These are phyloP conservation scores for Avicennia marina DNA, from an alignment of 257 asterid species.

Conservation along the genomic window DNA sequence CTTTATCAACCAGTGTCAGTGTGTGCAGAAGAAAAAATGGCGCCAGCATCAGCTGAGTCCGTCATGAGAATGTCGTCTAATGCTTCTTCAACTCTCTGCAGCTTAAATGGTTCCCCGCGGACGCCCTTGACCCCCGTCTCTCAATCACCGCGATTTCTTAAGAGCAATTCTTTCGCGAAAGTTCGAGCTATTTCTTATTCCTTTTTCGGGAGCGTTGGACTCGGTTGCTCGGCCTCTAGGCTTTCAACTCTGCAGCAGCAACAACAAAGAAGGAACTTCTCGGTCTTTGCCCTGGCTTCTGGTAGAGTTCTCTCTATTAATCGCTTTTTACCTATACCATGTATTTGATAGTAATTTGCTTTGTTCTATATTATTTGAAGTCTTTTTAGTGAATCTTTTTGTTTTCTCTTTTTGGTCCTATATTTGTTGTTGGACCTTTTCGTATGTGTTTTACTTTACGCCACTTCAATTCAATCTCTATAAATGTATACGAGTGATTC, in stretches of 20 bases:
- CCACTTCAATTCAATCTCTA: too few species aligned
- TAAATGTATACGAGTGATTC: too few species aligned
- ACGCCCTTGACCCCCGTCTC: slow-evolving; percentile 42
- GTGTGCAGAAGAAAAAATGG: slow-evolving; percentile 42
- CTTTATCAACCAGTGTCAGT: too few species aligned
- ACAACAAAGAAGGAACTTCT: slow-evolving; percentile 32
- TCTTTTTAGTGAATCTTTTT: too few species aligned
- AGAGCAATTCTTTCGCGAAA: slow-evolving; percentile 19
- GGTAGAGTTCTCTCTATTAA: slow-evolving; percentile 34
- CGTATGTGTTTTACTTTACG: too few species aligned
- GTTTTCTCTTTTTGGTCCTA: too few species aligned
- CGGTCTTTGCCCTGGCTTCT: slow-evolving; percentile 73
- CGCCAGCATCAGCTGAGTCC: slow-evolving; percentile 51
- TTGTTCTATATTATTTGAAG: too few species aligned
- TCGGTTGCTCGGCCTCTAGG: slow-evolving; percentile 31
- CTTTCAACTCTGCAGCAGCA: slow-evolving; percentile 32
- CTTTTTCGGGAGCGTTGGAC: slow-evolving; percentile 39
- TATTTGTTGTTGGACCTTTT: too few species aligned
- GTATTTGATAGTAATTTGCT: background rate
- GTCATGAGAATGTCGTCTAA: slow-evolving; percentile 53
- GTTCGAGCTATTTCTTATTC: slow-evolving; percentile 58
- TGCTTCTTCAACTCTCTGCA: slow-evolving; percentile 63
- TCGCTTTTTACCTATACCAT: background rate
- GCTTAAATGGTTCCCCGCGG: slow-evolving; percentile 57
- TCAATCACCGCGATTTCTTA: slow-evolving; percentile 43